Percentiles rank a stretch among this genome's conserved stretches.
Evolutionary conservation across 441 rosid species (phyloP).

Genomic region (Lepidium campestre): DNA sequence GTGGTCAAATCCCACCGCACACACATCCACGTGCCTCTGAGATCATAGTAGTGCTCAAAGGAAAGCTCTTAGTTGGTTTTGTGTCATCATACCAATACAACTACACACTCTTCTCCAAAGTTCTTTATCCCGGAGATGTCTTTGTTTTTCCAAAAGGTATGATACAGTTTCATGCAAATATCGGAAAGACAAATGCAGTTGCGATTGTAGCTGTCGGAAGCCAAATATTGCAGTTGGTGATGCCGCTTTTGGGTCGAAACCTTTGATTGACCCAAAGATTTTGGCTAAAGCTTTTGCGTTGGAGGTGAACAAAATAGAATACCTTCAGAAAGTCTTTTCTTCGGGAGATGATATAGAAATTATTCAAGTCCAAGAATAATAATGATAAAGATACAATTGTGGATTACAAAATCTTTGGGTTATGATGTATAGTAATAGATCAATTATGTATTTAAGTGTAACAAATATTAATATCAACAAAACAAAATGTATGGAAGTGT

Average conservation of each 20-base stretch:
- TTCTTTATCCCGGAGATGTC: constrained; percentile 30
- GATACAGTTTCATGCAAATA: constrained; percentile 32
- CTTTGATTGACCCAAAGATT: not conserved
- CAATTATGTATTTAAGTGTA: not conserved
- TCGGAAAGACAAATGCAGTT: constrained; percentile 24
- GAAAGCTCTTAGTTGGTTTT: constrained; percentile 36
- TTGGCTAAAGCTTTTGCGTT: constrained; percentile 17
- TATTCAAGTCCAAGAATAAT: not conserved
- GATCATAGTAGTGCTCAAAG: constrained; percentile 30
- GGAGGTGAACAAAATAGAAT: not conserved
- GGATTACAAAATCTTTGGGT: not conserved
- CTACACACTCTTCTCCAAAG: constrained; percentile 13
- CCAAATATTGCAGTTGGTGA: constrained; percentile 28
- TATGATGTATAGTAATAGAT: not conserved
- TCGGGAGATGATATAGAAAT: not conserved
- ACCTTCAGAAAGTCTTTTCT: not conserved
- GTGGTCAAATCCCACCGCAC: constrained; percentile 44
- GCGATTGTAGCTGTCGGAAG: constrained; percentile 26
- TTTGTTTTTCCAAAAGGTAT: constrained; percentile 32
- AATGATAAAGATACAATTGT: not conserved
- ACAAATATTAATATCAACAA: not conserved
- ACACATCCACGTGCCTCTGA: constrained; percentile 38
- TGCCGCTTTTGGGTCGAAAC: constrained; percentile 23
- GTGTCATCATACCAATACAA: constrained; percentile 32
- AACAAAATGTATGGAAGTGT: not conserved